These are phyloP conservation scores for Claviceps maximensis DNA, from an alignment of 2,329 filamentous ascomycete genomes.

Conservation along the genomic window DNA sequence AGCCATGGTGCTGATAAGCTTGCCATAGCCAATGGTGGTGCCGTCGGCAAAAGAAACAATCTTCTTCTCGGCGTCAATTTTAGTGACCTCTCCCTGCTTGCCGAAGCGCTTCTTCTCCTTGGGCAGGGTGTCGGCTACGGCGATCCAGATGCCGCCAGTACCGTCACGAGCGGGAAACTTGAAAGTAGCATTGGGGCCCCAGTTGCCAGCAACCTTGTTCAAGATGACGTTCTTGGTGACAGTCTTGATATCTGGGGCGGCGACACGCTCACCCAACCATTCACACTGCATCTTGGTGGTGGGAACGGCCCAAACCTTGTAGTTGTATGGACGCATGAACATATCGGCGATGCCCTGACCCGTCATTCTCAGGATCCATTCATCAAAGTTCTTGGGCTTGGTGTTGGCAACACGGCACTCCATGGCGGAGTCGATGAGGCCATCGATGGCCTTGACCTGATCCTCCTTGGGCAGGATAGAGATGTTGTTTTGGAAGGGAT, in stretches of 20 bases:
- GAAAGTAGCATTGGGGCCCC: constrained; percentile 98
- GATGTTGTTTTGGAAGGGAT: constrained; percentile 99
- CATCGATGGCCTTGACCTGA: constrained; percentile 86
- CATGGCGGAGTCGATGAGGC: constrained; percentile 87
- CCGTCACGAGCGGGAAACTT: constrained; percentile 91
- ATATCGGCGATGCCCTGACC: constrained; percentile 80
- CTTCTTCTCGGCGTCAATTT: constrained; percentile 78
- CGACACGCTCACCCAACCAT: constrained; percentile 98
- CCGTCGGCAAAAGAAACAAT: constrained; percentile 71
- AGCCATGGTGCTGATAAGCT: constrained; percentile 91
- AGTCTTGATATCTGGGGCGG: constrained; percentile 87
- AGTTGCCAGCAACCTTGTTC: constrained; percentile 90
- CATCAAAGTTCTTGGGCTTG: constrained; percentile 94
- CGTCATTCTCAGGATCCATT: constrained; percentile 93
- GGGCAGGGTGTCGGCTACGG: constrained; percentile 84
- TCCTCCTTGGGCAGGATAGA: constrained; percentile 96
- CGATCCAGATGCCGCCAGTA: constrained; percentile 98
- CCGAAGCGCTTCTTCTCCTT: constrained; percentile 87
- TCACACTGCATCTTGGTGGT: constrained; percentile 99
- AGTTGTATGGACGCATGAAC: constrained; percentile 99
- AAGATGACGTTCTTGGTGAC: constrained; percentile 91
- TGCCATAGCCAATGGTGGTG: constrained; percentile 79
- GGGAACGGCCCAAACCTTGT: constrained; percentile 98
- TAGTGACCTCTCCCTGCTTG: constrained; percentile 68
- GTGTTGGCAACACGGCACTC: constrained; percentile 74